Evolutionary conservation across 257 asterid genomes (phyloP), one percentile per base, ranked within the genome.

Genomic region (Nemophila menziesii): DNA sequence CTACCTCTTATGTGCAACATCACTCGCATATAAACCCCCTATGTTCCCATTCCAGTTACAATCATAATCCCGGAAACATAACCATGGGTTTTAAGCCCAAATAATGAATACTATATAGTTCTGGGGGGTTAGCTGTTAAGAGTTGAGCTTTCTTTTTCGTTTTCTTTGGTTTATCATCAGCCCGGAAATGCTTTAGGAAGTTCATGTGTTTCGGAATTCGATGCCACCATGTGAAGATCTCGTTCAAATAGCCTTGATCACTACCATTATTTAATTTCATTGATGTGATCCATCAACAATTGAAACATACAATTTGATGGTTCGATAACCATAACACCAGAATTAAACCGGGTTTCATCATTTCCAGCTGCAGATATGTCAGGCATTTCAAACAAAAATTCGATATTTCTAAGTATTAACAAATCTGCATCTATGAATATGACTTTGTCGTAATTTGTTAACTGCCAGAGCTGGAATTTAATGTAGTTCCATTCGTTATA

Each of bases 171-270:
- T 77, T 92, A 11, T 86, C 97, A 0, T 93, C 92, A 11, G 64
- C 24, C 96, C 94, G 79, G 42, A 79, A 86, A 48, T 86, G 86
- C 49, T 86, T 86, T 74, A 86, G 53, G 52, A 79, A 86, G 58
- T 86, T 86, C 87, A 86, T 72, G 55, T 69, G 93, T 39, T 79
- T 86, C 1, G 97, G 97, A 48, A 86, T 72, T 22, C 97, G 59
- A 40, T 86, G 97, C 97, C 97, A 86, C 94, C 97, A 82, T 5
- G 97, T 77, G 71, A 82, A 86, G 20, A 86, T 42, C 64, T 86
- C 97, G 11, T 86, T 86, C 57, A 86, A 34, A 51, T 86, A 86
- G 3, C 97, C 97, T 53, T 86, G 97, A 65, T 86, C 94, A 22
- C 97, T 94, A 5, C 97, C 97, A 39, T 86, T 86, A 82, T 47